phyloP scores from a whole-genome alignment of 176 grass and related monocot genomes.

The Leersia perrieri region DNA sequence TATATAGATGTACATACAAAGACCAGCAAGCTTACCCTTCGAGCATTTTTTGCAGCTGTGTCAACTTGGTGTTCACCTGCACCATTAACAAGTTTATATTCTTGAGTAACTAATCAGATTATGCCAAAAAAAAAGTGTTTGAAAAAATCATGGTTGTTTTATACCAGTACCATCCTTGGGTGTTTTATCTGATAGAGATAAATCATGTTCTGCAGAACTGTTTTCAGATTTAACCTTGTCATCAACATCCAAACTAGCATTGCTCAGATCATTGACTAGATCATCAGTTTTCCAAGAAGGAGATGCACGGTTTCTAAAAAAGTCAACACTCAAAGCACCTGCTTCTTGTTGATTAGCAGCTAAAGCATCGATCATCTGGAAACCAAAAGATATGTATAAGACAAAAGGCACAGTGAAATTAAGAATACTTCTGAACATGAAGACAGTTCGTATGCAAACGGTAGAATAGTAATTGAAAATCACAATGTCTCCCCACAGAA shows the following conservation, averaged over 20 bases:
- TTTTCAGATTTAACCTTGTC: constrained; percentile 49
- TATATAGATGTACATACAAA: constrained; percentile 18
- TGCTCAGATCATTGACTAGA: constrained; percentile 34
- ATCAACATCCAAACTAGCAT: constrained; percentile 43
- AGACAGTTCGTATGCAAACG: not conserved
- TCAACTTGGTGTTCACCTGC: constrained; percentile 67
- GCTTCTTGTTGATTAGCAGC: constrained; percentile 63
- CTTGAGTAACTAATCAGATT: not conserved
- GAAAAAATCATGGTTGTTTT: constrained; percentile 8
- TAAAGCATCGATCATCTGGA: constrained; percentile 81
- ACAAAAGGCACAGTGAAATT: not conserved
- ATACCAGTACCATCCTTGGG: constrained; percentile 60
- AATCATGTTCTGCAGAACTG: constrained; percentile 40
- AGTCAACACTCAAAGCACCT: constrained; percentile 77
- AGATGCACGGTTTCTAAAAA: constrained; percentile 70
- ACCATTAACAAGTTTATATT: constrained; percentile 24
- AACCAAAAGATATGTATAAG: not conserved
- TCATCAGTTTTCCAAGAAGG: constrained; percentile 90
- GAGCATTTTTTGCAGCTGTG: constrained; percentile 47
- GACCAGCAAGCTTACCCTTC: constrained; percentile 65
- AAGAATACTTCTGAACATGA: constrained; percentile 2
- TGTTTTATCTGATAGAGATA: constrained; percentile 35
- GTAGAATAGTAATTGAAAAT: constrained; percentile 12
- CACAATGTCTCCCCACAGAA: not conserved
- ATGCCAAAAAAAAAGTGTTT: constrained; percentile 22